Evolutionary conservation across 1,284 basidiomycete species (phyloP), one percentile per base, ranked within the genome.

Genomic region (Trichosporon coremiiforme): DNA sequence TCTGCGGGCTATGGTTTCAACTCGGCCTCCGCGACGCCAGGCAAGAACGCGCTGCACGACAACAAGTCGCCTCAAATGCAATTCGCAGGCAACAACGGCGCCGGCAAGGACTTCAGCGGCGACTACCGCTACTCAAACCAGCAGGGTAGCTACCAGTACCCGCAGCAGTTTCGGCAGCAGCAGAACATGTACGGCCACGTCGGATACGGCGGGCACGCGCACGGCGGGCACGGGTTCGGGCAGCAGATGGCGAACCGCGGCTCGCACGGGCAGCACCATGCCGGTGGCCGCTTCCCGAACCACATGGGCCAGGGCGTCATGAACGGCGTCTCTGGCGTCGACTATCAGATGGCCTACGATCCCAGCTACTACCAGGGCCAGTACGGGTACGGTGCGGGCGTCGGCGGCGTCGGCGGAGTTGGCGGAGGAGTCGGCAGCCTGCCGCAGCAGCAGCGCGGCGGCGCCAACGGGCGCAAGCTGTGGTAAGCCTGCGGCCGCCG

Each of bases 1-100:
- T 69, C 71, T 0, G 70, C 75, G 0, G 75, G 73, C 4, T 80
- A 79, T 65, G 68, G 68, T 22, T 63, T 64, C 47, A 67, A 73
- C 66, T 47, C 64, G 1, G 38, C 36, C 22, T 35, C 22, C 33
- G 41, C 20, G 20, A 45, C 36, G 4, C 47, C 17, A 15, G 70
- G 66, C 41, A 53, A 57, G 17, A 50, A 17, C 29, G 25, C 38
- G 29, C 41, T 68, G 15, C 71, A 74, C 35, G 71, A 74, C 67
- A 69, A 73, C 22, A 70, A 72, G 64, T 64, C 68, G 41, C 72
- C 41, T 68, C 71, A 63, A 60, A 62, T 36, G 33, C 57, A 53
- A 25, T 38, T 68, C 57, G 57, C 47, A 25, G 68, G 69, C 65
- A 65, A 60, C 12, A 69, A 65, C 35, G 63, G 70, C 29, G 66